Conservation (phyloP, 2,329 filamentous ascomycete species). For the Arthroderma uncinatum region DNA sequence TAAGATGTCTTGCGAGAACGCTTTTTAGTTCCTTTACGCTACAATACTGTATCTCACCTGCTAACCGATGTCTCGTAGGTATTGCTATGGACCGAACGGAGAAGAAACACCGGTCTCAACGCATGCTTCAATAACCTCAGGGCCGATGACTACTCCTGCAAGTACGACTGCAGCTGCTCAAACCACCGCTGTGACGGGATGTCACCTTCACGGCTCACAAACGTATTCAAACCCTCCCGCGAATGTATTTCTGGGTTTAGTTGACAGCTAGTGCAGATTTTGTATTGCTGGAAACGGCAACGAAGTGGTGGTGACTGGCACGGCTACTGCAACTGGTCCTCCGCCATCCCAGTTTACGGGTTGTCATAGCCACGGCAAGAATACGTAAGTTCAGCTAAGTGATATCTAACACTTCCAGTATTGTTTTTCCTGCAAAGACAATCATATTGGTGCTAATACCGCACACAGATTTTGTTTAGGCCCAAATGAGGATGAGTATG, state of each 20-base stretch:
- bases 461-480: conserved; percentile 49
- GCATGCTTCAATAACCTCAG: conserved; percentile 14
- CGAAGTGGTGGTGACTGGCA: conserved; percentile 30
- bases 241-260: neutral
- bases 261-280: conserved; percentile 19
- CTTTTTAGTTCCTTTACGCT: neutral
- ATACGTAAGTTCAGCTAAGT: conserved; percentile 40
- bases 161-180: conserved; percentile 23
- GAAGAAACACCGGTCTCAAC: conserved; percentile 20
- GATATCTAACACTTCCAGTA: neutral
- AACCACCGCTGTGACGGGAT: conserved; percentile 42
- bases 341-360: conserved; percentile 51
- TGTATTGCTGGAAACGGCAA: conserved; percentile 28
- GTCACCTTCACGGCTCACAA: conserved; percentile 39
- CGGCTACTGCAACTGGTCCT: conserved; percentile 45
- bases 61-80: conserved; percentile 10
- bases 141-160: conserved; percentile 18
- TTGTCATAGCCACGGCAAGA: conserved; percentile 51
- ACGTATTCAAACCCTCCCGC: conserved; percentile 25
- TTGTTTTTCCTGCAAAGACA: neutral
- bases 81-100: conserved; percentile 23
- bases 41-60: neutral
- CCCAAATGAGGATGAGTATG: conserved; percentile 49
- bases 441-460: neutral
- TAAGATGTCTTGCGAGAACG: conserved; percentile 10